A percentile compares a stretch with the other conserved stretches of the same genome.
phyloP scores from a whole-genome alignment of 208 protist species.

The Acanthamoeba healyi region DNA sequence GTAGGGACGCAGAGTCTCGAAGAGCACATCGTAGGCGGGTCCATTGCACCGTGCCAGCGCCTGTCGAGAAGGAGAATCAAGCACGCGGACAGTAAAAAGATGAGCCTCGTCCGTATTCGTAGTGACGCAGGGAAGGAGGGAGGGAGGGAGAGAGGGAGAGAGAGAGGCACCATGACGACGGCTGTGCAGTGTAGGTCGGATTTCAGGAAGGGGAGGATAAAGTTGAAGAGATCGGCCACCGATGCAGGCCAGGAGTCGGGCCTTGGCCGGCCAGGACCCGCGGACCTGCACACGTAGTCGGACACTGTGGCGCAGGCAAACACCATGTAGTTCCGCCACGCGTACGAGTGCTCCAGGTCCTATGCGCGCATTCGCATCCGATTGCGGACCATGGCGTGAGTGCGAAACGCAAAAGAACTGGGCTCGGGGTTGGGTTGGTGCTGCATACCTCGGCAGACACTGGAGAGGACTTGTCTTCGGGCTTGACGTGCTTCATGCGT shows the following conservation, averaged over 20 bases:
- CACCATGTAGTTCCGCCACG: conserved; percentile 56
- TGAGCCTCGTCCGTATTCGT: too few relatives aligned
- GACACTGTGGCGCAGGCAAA: conserved; percentile 57
- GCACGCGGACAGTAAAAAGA: too few relatives aligned
- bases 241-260: conserved; percentile 6
- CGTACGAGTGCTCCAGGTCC: conserved; percentile 4
- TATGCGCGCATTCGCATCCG: neutral
- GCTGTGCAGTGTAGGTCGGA: conserved; percentile 36
- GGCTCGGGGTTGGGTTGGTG: too few relatives aligned
- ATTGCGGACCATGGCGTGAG: too few relatives aligned
- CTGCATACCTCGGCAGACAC: neutral
- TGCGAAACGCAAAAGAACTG: too few relatives aligned
- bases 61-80: neutral
- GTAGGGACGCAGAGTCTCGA: conserved; percentile 39
- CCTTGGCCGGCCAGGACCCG: neutral
- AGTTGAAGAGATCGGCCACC: conserved; percentile 51
- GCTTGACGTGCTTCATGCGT: conserved; percentile 50
- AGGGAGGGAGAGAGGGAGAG: too few relatives aligned
- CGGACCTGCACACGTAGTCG: conserved; percentile 9
- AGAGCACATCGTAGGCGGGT: conserved; percentile 19
- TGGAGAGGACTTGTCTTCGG: conserved; percentile 48
- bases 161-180: conserved; percentile 5
- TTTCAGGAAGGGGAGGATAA: conserved; percentile 38
- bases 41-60: conserved; percentile 18
- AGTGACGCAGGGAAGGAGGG: too few relatives aligned